A percentile compares a stretch with the other conserved stretches of the same genome.
Evolutionary conservation across 2,329 filamentous ascomycete genomes (phyloP).

Genomic region (Beauveria caledonica): DNA sequence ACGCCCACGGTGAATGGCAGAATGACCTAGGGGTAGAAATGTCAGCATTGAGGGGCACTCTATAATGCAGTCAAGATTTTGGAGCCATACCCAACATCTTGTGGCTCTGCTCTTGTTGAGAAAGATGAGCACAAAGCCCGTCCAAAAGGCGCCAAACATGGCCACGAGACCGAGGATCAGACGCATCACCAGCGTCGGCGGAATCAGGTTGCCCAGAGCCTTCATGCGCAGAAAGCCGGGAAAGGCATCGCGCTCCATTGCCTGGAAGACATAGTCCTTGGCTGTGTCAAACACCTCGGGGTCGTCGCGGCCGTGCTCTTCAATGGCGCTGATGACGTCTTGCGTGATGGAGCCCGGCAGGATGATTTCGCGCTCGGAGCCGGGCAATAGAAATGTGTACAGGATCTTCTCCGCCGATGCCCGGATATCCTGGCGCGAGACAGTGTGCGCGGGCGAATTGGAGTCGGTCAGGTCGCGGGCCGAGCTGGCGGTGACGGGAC

Average conservation of each 20-base stretch:
- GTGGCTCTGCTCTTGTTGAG: conserved; percentile 66
- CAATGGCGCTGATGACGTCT: conserved; percentile 79
- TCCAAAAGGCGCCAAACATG: conserved; percentile 91
- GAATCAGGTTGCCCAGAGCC: conserved; percentile 90
- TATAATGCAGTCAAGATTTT: neutral
- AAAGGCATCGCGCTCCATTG: conserved; percentile 99
- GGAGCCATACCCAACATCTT: conserved; percentile 66
- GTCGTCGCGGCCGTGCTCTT: conserved; percentile 86
- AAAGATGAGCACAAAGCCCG: conserved; percentile 88
- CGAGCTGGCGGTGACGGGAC: conserved; percentile 49
- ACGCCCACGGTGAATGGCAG: conserved; percentile 87
- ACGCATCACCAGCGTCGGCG: conserved; percentile 77
- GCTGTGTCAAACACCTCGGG: conserved; percentile 95
- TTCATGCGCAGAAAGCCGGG: conserved; percentile 93
- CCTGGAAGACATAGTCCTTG: conserved; percentile 99
- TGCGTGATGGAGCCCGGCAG: conserved; percentile 80
- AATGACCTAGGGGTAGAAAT: conserved; percentile 44
- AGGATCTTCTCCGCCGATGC: conserved; percentile 95
- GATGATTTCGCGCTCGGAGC: conserved; percentile 94
- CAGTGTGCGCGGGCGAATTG: conserved; percentile 73
- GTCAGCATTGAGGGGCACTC: neutral
- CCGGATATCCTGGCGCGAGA: conserved; percentile 82
- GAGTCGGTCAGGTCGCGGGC: conserved; percentile 62
- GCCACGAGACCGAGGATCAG: conserved; percentile 76
- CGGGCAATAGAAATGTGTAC: conserved; percentile 92